Evolutionary conservation across 139 green algal species (phyloP), one percentile per base, ranked within the genome.

Genomic region (Chlorella sp.): DNA sequence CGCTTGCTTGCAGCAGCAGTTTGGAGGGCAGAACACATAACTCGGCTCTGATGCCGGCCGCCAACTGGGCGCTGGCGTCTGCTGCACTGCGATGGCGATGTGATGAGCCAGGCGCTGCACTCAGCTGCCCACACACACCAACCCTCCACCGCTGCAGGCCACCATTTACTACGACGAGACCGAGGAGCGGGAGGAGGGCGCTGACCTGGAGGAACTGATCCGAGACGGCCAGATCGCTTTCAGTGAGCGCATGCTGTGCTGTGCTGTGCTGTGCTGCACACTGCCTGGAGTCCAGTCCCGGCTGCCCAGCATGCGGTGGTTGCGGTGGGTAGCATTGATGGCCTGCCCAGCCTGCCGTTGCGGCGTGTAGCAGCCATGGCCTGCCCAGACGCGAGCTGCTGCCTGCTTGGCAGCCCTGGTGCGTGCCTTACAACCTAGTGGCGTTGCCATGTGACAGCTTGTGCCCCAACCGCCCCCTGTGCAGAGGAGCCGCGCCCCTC

Each of bases 181-280:
- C 0, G 56, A 86, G 19, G 81, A 86, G 43, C 54, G 54, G 24
- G 81, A 86, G 72, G 54, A 65, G 56, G 70, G 51, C 14, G 51
- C 67, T 16, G 54, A 86, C 32, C 70, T 86, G 40, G 44, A 34
- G 28, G 81, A 86, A 41, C 56, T 86, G 51, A 75, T 86, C 4
- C 7, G 65, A 9, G 81, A 86, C 9, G 81, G 81, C 36, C 81
- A 86, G 38, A 86, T 86, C 32, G 81, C 81, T 2, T 81, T 86
- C 81, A 73, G 81, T 86, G 72, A 84, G 79, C 62, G 38, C 8
- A 36, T 38, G 6, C 67, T 44, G 60, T 36, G 13, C 51, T 22
- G 32, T 40, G 36, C 26, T 24, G 16, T 6, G n/a, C 32, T 38
- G 38, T 54, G 69, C 51, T 76, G 36, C 20, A 16, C 36, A 46